These are phyloP conservation scores for Solanum corneliomulleri DNA, from an alignment of 257 asterid genomes.

Conservation along the genomic window DNA sequence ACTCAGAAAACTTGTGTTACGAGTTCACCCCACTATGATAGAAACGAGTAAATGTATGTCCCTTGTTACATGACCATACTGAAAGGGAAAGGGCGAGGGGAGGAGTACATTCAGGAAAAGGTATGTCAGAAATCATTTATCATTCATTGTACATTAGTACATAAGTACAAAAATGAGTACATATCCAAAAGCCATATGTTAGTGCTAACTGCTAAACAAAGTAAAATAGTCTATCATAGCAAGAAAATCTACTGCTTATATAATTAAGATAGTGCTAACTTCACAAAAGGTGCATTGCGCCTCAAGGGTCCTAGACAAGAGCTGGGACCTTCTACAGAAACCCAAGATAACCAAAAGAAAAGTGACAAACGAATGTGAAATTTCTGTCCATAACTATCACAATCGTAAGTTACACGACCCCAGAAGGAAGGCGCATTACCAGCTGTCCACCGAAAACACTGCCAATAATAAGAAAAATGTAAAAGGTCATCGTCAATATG, in stretches of 20 bases:
- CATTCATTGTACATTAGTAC: not conserved
- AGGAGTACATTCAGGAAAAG: not conserved
- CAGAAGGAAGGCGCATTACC: constrained; percentile 38
- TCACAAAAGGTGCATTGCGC: not conserved
- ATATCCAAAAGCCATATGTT: not conserved
- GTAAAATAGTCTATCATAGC: not conserved
- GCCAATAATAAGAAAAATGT: not conserved
- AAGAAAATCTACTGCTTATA: not conserved
- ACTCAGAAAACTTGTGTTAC: not conserved
- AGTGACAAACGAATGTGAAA: not conserved
- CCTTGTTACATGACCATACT: not conserved
- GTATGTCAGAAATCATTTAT: not conserved
- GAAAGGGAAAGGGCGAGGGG: not conserved
- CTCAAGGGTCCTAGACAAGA: not conserved
- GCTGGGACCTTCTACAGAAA: not conserved
- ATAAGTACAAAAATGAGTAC: not conserved
- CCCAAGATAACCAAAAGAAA: not conserved
- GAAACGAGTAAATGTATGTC: not conserved
- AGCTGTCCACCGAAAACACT: constrained; percentile 47
- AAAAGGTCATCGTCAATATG: not conserved
- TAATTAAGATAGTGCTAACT: not conserved
- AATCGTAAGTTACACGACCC: constrained; percentile 21
- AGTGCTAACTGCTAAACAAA: not conserved
- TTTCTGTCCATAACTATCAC: not conserved
- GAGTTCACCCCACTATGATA: not conserved